phyloP scores from a whole-genome alignment of 306 rosid genomes.

The Dryas drummondii region DNA sequence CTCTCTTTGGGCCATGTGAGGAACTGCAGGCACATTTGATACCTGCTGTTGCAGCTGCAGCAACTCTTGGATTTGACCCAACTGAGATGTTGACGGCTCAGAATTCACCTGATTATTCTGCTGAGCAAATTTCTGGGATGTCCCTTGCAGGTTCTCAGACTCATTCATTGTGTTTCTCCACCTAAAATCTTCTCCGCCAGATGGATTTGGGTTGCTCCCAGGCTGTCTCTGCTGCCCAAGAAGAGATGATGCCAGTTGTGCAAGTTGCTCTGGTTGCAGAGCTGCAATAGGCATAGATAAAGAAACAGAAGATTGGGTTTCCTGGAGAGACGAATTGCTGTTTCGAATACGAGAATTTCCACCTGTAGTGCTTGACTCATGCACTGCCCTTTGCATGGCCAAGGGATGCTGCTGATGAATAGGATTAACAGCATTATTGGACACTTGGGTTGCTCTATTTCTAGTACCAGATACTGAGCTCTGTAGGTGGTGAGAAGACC shows the following conservation, averaged over 20 bases:
- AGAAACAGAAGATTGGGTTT: slow-evolving; percentile 45
- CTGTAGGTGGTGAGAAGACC: slow-evolving; percentile 53
- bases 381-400: slow-evolving; percentile 33
- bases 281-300: slow-evolving; percentile 42
- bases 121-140: slow-evolving; percentile 43
- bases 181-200: slow-evolving; percentile 46
- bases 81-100: slow-evolving; percentile 47
- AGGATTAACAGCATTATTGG: slow-evolving; percentile 44
- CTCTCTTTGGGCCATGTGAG: slow-evolving; percentile 57
- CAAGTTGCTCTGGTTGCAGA: slow-evolving; percentile 76
- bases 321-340: slow-evolving; percentile 35
- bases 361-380: slow-evolving; percentile 37
- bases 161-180: slow-evolving; percentile 37
- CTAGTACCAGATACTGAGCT: slow-evolving; percentile 42
- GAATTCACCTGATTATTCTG: slow-evolving; percentile 51
- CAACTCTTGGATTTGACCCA: slow-evolving; percentile 49
- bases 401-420: slow-evolving; percentile 41
- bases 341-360: slow-evolving; percentile 51
- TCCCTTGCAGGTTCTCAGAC: slow-evolving; percentile 41
- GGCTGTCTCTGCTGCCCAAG: slow-evolving; percentile 69
- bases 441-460: slow-evolving; percentile 39
- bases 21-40: slow-evolving; percentile 36
- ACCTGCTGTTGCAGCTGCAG: slow-evolving; percentile 53
- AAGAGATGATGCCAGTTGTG: slow-evolving; percentile 74
- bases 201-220: slow-evolving; percentile 38